These are phyloP conservation scores for Aurantiochytrium sp. DNA, from an alignment of 108 stramenopile species.

Conservation along the genomic window DNA sequence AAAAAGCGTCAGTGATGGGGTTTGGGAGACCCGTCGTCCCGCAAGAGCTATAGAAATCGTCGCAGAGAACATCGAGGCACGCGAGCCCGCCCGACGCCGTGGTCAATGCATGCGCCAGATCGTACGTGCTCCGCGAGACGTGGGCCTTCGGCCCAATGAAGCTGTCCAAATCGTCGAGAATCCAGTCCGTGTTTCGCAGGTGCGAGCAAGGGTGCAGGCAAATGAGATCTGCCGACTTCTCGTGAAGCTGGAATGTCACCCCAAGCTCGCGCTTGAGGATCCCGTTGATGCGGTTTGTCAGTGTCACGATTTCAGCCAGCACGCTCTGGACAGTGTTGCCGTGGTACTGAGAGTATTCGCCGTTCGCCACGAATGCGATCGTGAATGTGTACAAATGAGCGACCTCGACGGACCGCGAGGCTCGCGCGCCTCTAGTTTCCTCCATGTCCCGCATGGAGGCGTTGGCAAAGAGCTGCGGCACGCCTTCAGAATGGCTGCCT, in stretches of 20 bases:
- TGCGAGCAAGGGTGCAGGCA: background rate
- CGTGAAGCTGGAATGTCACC: background rate
- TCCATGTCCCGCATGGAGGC: background rate
- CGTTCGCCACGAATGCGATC: background rate
- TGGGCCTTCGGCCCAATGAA: background rate
- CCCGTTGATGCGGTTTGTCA: background rate
- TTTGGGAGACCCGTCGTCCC: background rate
- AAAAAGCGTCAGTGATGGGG: background rate
- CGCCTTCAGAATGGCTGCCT: background rate
- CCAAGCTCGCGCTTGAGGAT: background rate
- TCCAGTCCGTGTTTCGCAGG: background rate
- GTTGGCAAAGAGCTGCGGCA: background rate
- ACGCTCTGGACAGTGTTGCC: background rate
- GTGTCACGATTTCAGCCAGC: background rate
- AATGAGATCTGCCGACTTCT: background rate
- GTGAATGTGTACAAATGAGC: background rate
- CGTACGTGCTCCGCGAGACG: background rate
- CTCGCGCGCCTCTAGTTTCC: background rate
- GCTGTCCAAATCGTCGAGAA: background rate
- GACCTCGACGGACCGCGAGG: background rate
- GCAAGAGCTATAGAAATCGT: background rate
- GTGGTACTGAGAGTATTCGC: conserved; percentile 7
- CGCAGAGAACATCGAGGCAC: background rate
- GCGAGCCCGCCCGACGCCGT: conserved; percentile 7
- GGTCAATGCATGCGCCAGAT: background rate